These are phyloP conservation scores for Vaccinium corymbosum DNA, from an alignment of 148 eudicot species.

Conservation along the genomic window DNA sequence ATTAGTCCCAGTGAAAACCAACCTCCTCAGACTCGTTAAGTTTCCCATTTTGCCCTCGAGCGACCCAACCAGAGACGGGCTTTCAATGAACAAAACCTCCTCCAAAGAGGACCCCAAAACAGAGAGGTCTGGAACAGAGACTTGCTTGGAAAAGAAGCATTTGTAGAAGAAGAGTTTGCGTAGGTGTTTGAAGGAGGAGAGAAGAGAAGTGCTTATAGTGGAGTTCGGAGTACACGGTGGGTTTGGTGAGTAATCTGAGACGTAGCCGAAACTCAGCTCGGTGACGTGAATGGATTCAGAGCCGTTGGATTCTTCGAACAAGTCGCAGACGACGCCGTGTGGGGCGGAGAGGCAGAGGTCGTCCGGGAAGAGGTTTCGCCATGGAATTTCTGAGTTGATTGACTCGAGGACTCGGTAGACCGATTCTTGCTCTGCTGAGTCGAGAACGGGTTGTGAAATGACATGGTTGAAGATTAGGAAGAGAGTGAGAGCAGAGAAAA, in stretches of 20 bases:
- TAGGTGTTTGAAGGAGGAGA: slow-evolving; percentile 46
- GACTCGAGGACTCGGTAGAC: slow-evolving; percentile 63
- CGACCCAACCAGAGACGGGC: slow-evolving; percentile 52
- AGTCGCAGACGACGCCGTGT: slow-evolving; percentile 78
- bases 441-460: slow-evolving; percentile 34
- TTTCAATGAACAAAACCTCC: slow-evolving; percentile 68
- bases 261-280: slow-evolving; percentile 63
- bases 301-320: slow-evolving; percentile 23
- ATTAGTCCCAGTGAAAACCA: slow-evolving; percentile 57
- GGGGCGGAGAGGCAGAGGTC: slow-evolving; percentile 77
- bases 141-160: slow-evolving; percentile 47
- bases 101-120: slow-evolving; percentile 35
- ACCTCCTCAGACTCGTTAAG: slow-evolving; percentile 39
- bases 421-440: slow-evolving; percentile 57
- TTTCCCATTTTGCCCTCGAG: slow-evolving; percentile 30
- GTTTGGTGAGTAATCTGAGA: slow-evolving; percentile 67
- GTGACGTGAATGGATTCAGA: slow-evolving; percentile 33
- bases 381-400: slow-evolving; percentile 53
- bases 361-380: slow-evolving; percentile 67
- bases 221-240: slow-evolving; percentile 54
- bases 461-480: neutral
- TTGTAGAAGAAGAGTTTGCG: slow-evolving; percentile 71
- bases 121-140: slow-evolving; percentile 31
- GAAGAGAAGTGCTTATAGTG: slow-evolving; percentile 33
- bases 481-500: neutral